Conservation (phyloP, 1,284 basidiomycete genomes). For the Irpex rosettiformis region DNA sequence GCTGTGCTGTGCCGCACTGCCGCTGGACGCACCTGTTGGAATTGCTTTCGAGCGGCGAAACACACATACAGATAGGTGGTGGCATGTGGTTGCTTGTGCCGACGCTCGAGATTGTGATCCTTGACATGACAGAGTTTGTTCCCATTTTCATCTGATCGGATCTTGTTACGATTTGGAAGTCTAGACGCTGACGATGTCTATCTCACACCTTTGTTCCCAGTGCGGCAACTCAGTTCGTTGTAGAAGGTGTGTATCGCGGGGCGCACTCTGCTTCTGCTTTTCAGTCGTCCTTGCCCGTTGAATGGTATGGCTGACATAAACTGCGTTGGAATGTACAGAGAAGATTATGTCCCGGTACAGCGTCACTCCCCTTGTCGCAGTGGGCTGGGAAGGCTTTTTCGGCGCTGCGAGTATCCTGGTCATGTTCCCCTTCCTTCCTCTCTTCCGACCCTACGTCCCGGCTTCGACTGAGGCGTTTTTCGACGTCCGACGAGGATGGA, state of each 20-base stretch:
- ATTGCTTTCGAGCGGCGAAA: background rate
- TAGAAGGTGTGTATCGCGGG: constrained; percentile 79
- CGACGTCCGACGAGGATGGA: constrained; percentile 77
- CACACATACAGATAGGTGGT: background rate
- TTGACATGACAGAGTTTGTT: background rate
- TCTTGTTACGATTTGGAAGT: background rate
- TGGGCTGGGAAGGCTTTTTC: constrained; percentile 93
- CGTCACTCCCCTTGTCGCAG: constrained; percentile 90
- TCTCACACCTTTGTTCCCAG: constrained; percentile 36
- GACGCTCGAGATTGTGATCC: no score
- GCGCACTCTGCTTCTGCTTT: background rate
- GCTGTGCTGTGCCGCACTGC: background rate
- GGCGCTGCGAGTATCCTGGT: constrained; percentile 78
- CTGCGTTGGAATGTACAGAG: constrained; percentile 40
- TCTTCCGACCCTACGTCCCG: constrained; percentile 45
- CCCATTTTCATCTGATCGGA: background rate
- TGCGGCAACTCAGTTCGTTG: constrained; percentile 88
- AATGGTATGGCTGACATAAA: background rate
- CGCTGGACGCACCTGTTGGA: no score
- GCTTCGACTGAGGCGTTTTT: constrained; percentile 66
- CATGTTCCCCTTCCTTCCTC: constrained; percentile 43
- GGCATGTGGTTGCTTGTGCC: no score
- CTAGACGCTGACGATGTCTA: constrained; percentile 7
- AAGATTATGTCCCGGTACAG: constrained; percentile 88
- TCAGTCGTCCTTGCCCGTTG: background rate